A percentile compares a stretch with the other conserved stretches of the same genome.
Conservation (phyloP, 1,284 basidiomycete genomes). For the Malassezia nana region DNA sequence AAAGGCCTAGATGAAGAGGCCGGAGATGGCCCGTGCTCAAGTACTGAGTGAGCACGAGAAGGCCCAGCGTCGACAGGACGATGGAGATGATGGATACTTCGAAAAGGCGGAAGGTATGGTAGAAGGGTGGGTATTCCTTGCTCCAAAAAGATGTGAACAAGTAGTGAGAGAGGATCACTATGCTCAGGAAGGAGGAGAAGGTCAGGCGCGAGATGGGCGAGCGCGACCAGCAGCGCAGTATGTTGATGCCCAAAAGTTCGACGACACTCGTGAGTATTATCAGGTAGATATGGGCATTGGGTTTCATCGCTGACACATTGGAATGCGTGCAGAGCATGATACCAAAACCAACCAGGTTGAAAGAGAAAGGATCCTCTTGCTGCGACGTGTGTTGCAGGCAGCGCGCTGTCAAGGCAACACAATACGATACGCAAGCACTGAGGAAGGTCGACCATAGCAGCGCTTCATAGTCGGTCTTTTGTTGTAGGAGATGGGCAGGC, state of each 20-base stretch:
- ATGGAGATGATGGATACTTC: constrained; percentile 28
- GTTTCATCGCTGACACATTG: constrained; percentile 24
- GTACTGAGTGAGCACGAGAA: constrained; percentile 37
- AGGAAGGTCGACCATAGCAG: constrained; percentile 11
- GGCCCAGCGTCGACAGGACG: constrained; percentile 26
- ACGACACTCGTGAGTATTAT: constrained; percentile 31
- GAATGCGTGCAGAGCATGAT: constrained; percentile 35
- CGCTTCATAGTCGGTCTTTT: not conserved
- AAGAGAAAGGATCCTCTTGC: constrained; percentile 25
- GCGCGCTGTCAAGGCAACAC: constrained; percentile 2
- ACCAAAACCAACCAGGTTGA: constrained; percentile 40
- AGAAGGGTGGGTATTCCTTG: constrained; percentile 32
- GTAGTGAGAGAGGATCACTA: constrained; percentile 28
- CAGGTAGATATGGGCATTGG: constrained; percentile 36
- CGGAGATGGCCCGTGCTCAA: constrained; percentile 28
- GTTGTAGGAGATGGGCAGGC: not conserved
- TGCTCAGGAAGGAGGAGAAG: constrained; percentile 29
- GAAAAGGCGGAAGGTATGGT: constrained; percentile 28
- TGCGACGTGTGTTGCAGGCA: constrained; percentile 8
- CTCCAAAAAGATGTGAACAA: constrained; percentile 16
- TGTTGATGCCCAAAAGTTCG: constrained; percentile 24
- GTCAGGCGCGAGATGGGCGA: constrained; percentile 24
- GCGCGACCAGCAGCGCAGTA: constrained; percentile 10
- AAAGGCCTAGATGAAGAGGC: constrained; percentile 24
- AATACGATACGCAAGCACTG: constrained; percentile 12